Conservation (phyloP, 1,284 basidiomycete genomes). For the Marasmius sp. region DNA sequence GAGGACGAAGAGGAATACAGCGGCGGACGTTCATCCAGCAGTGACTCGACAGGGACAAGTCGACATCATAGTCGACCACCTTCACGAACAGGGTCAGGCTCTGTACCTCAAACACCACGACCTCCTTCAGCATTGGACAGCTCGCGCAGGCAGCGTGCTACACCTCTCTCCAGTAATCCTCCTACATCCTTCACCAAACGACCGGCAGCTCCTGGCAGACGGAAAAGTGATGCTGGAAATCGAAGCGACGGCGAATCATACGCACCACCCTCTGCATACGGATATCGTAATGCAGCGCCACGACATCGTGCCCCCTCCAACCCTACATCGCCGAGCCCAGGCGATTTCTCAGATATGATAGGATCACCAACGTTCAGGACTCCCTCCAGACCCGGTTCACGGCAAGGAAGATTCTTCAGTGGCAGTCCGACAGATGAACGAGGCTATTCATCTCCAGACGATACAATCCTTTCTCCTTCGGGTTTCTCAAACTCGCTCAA, state of each 20-base stretch:
- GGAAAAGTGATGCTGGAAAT: slow-evolving; percentile 43
- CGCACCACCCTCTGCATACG: slow-evolving; percentile 19
- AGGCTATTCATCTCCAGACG: slow-evolving; percentile 40
- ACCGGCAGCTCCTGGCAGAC: slow-evolving; percentile 5
- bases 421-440: slow-evolving; percentile 32
- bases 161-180: slow-evolving; percentile 6
- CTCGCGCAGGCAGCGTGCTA: slow-evolving; percentile 10
- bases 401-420: slow-evolving; percentile 52
- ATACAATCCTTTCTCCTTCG: slow-evolving; percentile 29
- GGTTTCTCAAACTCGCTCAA: slow-evolving; percentile 30
- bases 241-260: slow-evolving; percentile 70
- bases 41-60: slow-evolving; percentile 7
- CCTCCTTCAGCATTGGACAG: slow-evolving; percentile 10
- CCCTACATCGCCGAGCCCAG: slow-evolving; percentile 50
- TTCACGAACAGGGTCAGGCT: slow-evolving; percentile 5
- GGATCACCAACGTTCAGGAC: slow-evolving; percentile 41
- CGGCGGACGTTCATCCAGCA: slow-evolving; percentile 1
- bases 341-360: slow-evolving; percentile 23
- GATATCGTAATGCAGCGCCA: slow-evolving; percentile 16
- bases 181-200: slow-evolving; percentile 6
- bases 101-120: slow-evolving; percentile 9
- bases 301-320: slow-evolving; percentile 66
- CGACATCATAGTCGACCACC: slow-evolving; percentile 10
- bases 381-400: slow-evolving; percentile 37
- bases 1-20: slow-evolving; percentile 3